These are phyloP conservation scores for Sclerotinia minor DNA, from an alignment of 2,329 filamentous ascomycete species.

Conservation along the genomic window DNA sequence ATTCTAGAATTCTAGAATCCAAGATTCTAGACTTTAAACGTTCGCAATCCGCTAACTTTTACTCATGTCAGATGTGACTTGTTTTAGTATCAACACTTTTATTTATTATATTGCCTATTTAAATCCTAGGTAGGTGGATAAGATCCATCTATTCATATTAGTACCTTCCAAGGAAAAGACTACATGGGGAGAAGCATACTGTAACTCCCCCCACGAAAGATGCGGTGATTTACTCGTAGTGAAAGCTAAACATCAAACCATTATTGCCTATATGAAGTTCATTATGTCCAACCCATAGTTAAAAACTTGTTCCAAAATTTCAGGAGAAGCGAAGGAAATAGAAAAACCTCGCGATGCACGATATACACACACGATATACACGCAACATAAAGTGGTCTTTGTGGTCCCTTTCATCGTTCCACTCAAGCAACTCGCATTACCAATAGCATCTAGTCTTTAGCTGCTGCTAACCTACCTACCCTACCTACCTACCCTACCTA, in stretches of 20 bases:
- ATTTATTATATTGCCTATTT: not conserved
- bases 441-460: not conserved
- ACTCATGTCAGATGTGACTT: not conserved
- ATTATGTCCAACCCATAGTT: no score
- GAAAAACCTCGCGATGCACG: no score
- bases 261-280: no score
- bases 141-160: not conserved
- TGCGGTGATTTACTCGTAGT: no score
- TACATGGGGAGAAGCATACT: no score
- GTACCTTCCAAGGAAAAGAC: no score
- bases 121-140: not conserved
- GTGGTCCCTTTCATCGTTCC: conserved; percentile 11
- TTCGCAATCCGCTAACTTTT: not conserved
- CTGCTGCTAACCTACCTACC: not conserved
- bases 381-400: not conserved
- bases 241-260: no score
- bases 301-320: no score
- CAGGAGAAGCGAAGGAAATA: no score
- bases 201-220: no score
- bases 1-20: not conserved
- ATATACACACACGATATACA: not conserved
- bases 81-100: not conserved
- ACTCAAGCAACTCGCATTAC: conserved; percentile 12
- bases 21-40: not conserved
- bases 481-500: not conserved